Base-by-base conservation (phyloP, 169 alveolate species). In the Blepharisma undulans region DNA sequence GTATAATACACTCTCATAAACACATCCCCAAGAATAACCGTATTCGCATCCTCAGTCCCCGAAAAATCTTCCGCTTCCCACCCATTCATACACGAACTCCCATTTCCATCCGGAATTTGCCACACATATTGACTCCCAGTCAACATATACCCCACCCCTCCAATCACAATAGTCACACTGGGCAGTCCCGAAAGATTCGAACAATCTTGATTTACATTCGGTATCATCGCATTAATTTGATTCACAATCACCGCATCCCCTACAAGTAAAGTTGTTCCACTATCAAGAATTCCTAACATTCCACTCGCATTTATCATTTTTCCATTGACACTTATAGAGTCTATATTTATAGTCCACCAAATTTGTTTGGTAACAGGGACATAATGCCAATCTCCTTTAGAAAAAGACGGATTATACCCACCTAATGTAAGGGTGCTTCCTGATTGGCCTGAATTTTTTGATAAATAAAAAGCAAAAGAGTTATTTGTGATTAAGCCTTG, bases 11-110 rank as follows among this genome's bases (percentile, higher is more conserved):
- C 92, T 77, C 94, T 93, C 94, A 95, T 86, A 93, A 95, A 94
- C 78, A 90, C 84, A 59, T 94, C 96, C 72, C 97, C 97, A 80
- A 95, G 93, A 87, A 95, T 95, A 91, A 92, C 71, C 79, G 91
- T 72, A 32, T 66, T 72, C 48, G 36, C 80, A 74, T 25, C 48
- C 18, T 74, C 80, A 4, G 80, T 48, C 2, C 66, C 78, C 22
- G 93, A 87, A 32, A 92, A 76, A 61, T 82, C 89, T 82, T 77
- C 60, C 19, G 88, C 93, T 61, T 33, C 36, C 29, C 89, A 32
- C 59, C 96, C 96, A 79, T 82, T 30, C 61, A 94, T 84, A 86
- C 97, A 95, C 76, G 91, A 91, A 71, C 94, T 87, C 76, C 88
- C 90, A 19, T 76, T 81, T 27, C 74, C 89, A 34, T 48, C 14